Evolutionary conservation across 73 alveolate species (phyloP).

Genomic region (Paramecium octaurelia): DNA sequence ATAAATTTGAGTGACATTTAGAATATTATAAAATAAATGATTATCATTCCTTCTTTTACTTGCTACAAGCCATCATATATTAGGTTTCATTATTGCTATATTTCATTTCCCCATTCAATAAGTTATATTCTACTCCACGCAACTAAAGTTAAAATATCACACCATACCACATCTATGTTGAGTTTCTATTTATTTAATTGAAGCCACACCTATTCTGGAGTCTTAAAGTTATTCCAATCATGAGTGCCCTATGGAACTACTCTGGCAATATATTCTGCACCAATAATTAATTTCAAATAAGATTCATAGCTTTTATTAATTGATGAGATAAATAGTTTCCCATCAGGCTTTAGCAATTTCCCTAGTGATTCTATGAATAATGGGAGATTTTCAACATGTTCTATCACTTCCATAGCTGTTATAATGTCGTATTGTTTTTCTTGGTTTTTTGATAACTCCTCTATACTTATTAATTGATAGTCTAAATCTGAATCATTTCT

Average conservation of each 20-base stretch:
- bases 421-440: slow-evolving; percentile 62
- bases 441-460: not conserved
- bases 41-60: not conserved
- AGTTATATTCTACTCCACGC: not conserved
- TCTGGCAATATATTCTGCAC: slow-evolving; percentile 77
- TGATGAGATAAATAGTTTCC: slow-evolving; percentile 77
- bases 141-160: not conserved
- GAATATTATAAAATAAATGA: not conserved
- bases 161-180: not conserved
- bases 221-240: slow-evolving; percentile 78
- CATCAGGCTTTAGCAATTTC: slow-evolving; percentile 67
- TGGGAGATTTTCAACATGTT: slow-evolving; percentile 77
- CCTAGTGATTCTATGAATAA: slow-evolving; percentile 63
- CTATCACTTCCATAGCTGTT: slow-evolving; percentile 86
- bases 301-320: slow-evolving; percentile 80
- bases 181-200: slow-evolving; percentile 12
- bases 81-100: not conserved
- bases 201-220: slow-evolving; percentile 62
- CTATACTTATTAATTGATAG: not conserved
- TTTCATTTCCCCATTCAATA: not conserved
- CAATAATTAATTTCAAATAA: slow-evolving; percentile 70
- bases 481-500: not conserved
- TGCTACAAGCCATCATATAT: not conserved
- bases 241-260: slow-evolving; percentile 86
- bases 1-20: not conserved